These are phyloP conservation scores for Phytophthora crassamura DNA, from an alignment of 352 stramenopile species.

Conservation along the genomic window DNA sequence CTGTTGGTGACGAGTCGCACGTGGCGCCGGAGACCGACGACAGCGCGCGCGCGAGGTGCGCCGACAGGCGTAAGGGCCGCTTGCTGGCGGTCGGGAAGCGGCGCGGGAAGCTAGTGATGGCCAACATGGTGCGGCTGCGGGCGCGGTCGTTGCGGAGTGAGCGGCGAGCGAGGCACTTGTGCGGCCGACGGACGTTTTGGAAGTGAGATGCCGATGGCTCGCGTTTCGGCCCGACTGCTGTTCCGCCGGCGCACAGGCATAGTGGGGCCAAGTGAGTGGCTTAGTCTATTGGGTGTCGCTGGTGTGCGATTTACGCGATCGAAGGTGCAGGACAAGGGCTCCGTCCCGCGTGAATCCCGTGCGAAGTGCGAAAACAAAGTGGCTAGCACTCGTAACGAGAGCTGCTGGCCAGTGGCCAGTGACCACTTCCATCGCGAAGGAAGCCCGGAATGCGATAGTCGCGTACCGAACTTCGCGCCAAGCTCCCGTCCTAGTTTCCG, in stretches of 20 bases:
- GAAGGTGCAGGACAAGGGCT: slow-evolving; percentile 10
- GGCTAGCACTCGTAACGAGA: too few relatives aligned
- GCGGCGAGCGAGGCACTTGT: slow-evolving; percentile 1
- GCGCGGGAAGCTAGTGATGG: slow-evolving; percentile 83
- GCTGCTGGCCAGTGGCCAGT: slow-evolving; percentile 4
- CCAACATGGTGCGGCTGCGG: slow-evolving; percentile 55
- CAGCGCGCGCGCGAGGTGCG: slow-evolving; percentile 6
- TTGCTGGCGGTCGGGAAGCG: slow-evolving; percentile 82
- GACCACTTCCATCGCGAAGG: not conserved
- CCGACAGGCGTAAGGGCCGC: slow-evolving; percentile 45
- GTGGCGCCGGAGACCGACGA: slow-evolving; percentile 14
- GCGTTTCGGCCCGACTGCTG: not conserved
- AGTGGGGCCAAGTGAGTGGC: not conserved
- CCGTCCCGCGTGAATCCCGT: slow-evolving; percentile 12
- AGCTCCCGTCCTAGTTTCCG: too few relatives aligned
- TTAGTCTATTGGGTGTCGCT: slow-evolving; percentile 3
- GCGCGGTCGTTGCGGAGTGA: slow-evolving; percentile 10
- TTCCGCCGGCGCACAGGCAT: slow-evolving; percentile 15
- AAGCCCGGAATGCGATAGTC: too few relatives aligned
- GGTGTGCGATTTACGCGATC: slow-evolving; percentile 19
- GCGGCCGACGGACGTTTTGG: slow-evolving; percentile 14
- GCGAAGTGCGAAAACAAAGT: slow-evolving; percentile 10
- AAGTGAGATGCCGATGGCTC: slow-evolving; percentile 17
- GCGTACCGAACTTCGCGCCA: too few relatives aligned
- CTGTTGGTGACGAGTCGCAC: slow-evolving; percentile 16